These are phyloP conservation scores for Naganishia kalamii DNA, from an alignment of 768 basidiomycete genomes.

Conservation along the genomic window DNA sequence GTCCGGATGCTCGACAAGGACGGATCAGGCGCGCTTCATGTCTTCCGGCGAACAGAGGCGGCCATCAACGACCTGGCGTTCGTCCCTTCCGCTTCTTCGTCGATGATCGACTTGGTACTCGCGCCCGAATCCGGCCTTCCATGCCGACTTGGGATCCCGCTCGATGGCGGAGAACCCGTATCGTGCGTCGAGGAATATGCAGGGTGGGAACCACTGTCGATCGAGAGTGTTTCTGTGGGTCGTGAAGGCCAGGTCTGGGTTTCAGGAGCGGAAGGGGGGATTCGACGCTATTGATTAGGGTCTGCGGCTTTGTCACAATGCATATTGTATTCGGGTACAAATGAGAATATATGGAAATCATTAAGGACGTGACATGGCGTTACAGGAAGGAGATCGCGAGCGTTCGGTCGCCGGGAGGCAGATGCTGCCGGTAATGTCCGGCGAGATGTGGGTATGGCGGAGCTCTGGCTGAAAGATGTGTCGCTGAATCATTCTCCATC, in stretches of 20 bases:
- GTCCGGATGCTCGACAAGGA: slow-evolving; percentile 49
- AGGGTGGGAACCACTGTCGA: slow-evolving; percentile 41
- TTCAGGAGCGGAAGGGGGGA: slow-evolving; percentile 42
- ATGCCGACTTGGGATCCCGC: slow-evolving; percentile 26
- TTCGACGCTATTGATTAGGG: slow-evolving; percentile 32
- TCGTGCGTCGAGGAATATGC: slow-evolving; percentile 38
- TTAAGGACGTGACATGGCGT: slow-evolving; percentile 1
- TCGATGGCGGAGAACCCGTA: slow-evolving; percentile 17
- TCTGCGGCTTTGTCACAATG: background rate
- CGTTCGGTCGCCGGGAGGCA: no score
- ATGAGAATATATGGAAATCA: background rate
- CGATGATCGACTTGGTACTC: slow-evolving; percentile 30
- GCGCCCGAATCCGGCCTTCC: slow-evolving; percentile 41
- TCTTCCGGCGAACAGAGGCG: slow-evolving; percentile 37
- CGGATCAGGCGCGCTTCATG: slow-evolving; percentile 2
- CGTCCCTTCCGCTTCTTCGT: background rate
- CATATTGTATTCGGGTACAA: background rate
- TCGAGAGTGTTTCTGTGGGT: slow-evolving; percentile 31
- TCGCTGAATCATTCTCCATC: slow-evolving; percentile 64
- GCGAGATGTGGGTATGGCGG: background rate
- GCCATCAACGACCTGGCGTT: slow-evolving; percentile 31
- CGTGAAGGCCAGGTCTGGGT: slow-evolving; percentile 36
- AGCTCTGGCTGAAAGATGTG: no score
- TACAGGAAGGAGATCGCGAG: no score
- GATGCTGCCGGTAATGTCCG: no score